Conservation (phyloP, 2,329 filamentous ascomycete genomes). For the Aspergillus sp. region DNA sequence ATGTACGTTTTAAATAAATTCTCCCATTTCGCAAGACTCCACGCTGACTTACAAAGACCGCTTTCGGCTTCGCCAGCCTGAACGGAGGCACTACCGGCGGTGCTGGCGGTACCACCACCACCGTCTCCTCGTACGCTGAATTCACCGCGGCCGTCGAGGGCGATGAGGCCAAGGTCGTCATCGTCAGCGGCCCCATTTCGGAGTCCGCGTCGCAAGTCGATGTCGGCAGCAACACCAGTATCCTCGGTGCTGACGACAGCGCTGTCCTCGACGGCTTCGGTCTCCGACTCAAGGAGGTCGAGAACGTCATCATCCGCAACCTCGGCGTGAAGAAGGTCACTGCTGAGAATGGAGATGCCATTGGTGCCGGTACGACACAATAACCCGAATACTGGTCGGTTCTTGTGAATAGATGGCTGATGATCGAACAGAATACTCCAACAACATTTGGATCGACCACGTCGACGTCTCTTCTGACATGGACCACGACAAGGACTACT, state of each 20-base stretch:
- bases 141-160: constrained; percentile 53
- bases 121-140: constrained; percentile 53
- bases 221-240: constrained; percentile 52
- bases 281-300: constrained; percentile 52
- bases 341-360: constrained; percentile 59
- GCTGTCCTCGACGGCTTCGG: constrained; percentile 54
- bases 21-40: too few relatives aligned
- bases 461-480: constrained; percentile 62
- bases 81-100: constrained; percentile 58
- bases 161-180: constrained; percentile 47
- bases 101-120: constrained; percentile 55
- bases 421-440: constrained; percentile 24
- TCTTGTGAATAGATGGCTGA: too few relatives aligned
- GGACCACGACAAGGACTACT: constrained; percentile 66
- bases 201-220: constrained; percentile 45
- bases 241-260: constrained; percentile 53
- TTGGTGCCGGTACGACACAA: constrained; percentile 52
- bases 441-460: constrained; percentile 68
- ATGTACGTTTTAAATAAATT: constrained; percentile 19
- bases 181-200: constrained; percentile 49
- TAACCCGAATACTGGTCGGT: too few relatives aligned
- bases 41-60: constrained; percentile 16
- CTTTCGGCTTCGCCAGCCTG: constrained; percentile 47
- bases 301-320: constrained; percentile 65
- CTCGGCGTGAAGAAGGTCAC: constrained; percentile 58